Percentiles rank a stretch among this genome's conserved stretches.
Evolutionary conservation across 2,329 filamentous ascomycete genomes (phyloP).

Genomic region (Aspergillus pseudonomiae): DNA sequence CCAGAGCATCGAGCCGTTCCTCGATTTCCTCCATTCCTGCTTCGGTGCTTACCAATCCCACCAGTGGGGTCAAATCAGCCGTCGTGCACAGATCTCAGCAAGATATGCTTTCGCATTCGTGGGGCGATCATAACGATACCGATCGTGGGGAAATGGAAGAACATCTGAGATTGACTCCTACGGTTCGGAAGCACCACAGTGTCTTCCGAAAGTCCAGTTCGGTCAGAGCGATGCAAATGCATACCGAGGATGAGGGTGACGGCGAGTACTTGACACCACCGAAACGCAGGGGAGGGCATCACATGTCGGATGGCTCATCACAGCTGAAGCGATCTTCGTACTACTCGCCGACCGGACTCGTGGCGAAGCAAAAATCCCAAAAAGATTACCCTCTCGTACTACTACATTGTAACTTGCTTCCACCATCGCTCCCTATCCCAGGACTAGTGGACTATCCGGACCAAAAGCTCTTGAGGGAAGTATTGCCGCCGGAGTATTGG

Average conservation of each 20-base stretch:
- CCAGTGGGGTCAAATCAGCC: conserved; percentile 28
- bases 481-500: conserved; percentile 52
- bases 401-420: conserved; percentile 62
- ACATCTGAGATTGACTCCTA: conserved; percentile 26
- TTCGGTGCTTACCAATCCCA: conserved; percentile 40
- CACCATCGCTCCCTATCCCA: conserved; percentile 54
- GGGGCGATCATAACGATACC: conserved; percentile 22
- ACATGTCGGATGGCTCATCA: conserved; percentile 35
- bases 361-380: conserved; percentile 38
- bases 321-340: conserved; percentile 38
- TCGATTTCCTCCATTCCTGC: conserved; percentile 46
- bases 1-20: conserved; percentile 42
- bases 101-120: conserved; percentile 18
- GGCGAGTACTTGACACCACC: conserved; percentile 43
- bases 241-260: conserved; percentile 45
- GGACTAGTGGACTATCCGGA: conserved; percentile 35
- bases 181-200: conserved; percentile 37
- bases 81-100: conserved; percentile 22
- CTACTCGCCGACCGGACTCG: conserved; percentile 34
- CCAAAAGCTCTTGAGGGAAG: conserved; percentile 50
- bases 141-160: conserved; percentile 21
- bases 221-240: conserved; percentile 49
- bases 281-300: conserved; percentile 31
- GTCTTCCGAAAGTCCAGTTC: conserved; percentile 51
- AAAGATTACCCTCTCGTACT: conserved; percentile 61